These are phyloP conservation scores for Trypanosoma grayi DNA, from an alignment of 208 protist genomes.

Conservation along the genomic window DNA sequence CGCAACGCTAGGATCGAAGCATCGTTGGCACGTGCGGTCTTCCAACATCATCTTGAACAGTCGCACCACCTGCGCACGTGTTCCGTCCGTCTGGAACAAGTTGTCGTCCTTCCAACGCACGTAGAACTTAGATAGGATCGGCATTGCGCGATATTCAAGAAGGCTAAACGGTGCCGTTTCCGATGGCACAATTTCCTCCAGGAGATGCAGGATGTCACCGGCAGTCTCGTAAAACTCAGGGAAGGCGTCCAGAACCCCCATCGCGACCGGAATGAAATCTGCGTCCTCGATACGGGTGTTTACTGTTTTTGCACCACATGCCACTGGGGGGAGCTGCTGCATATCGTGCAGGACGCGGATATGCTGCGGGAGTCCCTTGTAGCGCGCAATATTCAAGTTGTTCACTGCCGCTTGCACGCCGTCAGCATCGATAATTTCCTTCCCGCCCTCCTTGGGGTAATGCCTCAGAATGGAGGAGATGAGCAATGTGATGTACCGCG, in stretches of 20 bases:
- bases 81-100: conserved; percentile 76
- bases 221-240: conserved; percentile 84
- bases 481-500: conserved; percentile 77
- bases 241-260: conserved; percentile 81
- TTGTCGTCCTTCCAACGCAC: conserved; percentile 78
- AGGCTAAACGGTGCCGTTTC: conserved; percentile 64
- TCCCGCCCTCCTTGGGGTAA: conserved; percentile 73
- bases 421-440: conserved; percentile 73
- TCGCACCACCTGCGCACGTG: conserved; percentile 44
- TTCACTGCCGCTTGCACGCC: conserved; percentile 75
- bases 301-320: conserved; percentile 30
- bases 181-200: conserved; percentile 57
- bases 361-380: conserved; percentile 90
- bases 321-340: conserved; percentile 52
- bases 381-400: conserved; percentile 80
- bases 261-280: conserved; percentile 73
- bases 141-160: conserved; percentile 85
- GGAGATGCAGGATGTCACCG: conserved; percentile 50
- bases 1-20: conserved; percentile 78
- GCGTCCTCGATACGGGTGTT: conserved; percentile 66
- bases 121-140: conserved; percentile 83
- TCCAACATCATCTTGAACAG: conserved; percentile 77
- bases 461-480: conserved; percentile 86
- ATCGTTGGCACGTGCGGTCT: conserved; percentile 75
- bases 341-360: conserved; percentile 80